These are phyloP conservation scores for Marvania coccoides DNA, from an alignment of 139 green algal species.

Conservation along the genomic window DNA sequence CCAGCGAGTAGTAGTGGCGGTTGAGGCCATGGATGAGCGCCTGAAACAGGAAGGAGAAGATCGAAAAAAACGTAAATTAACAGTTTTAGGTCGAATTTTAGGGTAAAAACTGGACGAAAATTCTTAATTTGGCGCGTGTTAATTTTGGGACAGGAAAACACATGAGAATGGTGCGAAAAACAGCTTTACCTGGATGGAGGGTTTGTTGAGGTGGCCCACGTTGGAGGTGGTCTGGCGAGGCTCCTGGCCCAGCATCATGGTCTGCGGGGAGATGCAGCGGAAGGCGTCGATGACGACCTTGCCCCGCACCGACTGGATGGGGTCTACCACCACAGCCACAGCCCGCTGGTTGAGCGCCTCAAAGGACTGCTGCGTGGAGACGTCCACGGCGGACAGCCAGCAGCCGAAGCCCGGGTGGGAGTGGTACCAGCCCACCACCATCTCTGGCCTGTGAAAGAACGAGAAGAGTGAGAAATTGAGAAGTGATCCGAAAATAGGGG, in stretches of 20 bases:
- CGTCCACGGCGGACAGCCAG: conserved; percentile 99
- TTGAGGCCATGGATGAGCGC: conserved; percentile 97
- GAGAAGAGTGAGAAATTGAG: neutral
- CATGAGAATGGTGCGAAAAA: conserved; percentile 19
- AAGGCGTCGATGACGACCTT: conserved; percentile 94
- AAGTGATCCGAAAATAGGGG: neutral
- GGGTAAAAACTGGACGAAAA: too few relatives aligned
- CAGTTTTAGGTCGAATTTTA: too few relatives aligned
- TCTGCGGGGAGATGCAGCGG: conserved; percentile 79
- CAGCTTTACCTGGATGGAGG: conserved; percentile 88
- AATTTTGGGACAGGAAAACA: too few relatives aligned
- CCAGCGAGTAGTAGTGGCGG: conserved; percentile 99
- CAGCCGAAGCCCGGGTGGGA: conserved; percentile 97
- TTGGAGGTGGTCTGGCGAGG: conserved; percentile 97
- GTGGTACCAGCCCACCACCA: conserved; percentile 99
- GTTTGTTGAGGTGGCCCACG: conserved; percentile 96
- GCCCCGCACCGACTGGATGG: conserved; percentile 94
- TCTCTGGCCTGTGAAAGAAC: conserved; percentile 75
- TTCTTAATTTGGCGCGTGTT: too few relatives aligned
- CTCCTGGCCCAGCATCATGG: conserved; percentile 99
- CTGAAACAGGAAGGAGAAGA: conserved; percentile 84
- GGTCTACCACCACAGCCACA: conserved; percentile 96
- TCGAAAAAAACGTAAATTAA: neutral
- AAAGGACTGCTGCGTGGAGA: conserved; percentile 99
- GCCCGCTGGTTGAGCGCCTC: conserved; percentile 93